Percentiles rank a stretch among this genome's conserved stretches.
Evolutionary conservation across 257 asterid genomes (phyloP).

Genomic region (Galeopsis tetrahit): DNA sequence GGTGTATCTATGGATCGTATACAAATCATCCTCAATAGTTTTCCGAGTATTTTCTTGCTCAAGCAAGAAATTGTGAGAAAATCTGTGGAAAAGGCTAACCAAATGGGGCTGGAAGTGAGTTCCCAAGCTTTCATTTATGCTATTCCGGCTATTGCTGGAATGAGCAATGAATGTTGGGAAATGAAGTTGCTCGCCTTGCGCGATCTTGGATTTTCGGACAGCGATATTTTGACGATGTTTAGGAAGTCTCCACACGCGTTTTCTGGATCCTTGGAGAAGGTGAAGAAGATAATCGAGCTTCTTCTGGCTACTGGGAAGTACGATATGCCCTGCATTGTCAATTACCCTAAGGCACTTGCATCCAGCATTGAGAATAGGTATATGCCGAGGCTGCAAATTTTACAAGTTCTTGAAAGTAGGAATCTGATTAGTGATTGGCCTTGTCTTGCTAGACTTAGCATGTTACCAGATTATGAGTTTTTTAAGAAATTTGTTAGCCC

Average conservation of each 20-base stretch:
- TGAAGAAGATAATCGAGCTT: not conserved
- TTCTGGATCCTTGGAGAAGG: slow-evolving; percentile 1
- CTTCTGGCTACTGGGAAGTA: not conserved
- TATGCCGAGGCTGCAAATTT: not conserved
- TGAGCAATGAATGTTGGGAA: not conserved
- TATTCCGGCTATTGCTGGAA: not conserved
- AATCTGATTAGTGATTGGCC: not conserved
- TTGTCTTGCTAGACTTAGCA: not conserved
- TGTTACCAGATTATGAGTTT: not conserved
- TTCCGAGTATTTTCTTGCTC: not conserved
- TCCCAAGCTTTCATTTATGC: not conserved
- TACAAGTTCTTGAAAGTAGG: not conserved
- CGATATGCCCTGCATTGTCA: not conserved
- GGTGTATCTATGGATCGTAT: not conserved
- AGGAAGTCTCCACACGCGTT: not conserved
- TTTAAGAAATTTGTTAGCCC: not conserved
- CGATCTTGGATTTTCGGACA: not conserved
- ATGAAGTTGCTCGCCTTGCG: not conserved
- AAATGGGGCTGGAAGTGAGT: not conserved
- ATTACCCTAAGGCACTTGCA: not conserved
- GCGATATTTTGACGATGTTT: not conserved
- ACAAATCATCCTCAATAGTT: not conserved
- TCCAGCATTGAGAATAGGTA: not conserved
- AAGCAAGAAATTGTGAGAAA: not conserved
- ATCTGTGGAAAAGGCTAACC: not conserved